Percentiles rank a stretch among this genome's conserved stretches.
These are phyloP conservation scores for Cystobasidium tubakii DNA, from an alignment of 768 basidiomycete species.

Conservation along the genomic window DNA sequence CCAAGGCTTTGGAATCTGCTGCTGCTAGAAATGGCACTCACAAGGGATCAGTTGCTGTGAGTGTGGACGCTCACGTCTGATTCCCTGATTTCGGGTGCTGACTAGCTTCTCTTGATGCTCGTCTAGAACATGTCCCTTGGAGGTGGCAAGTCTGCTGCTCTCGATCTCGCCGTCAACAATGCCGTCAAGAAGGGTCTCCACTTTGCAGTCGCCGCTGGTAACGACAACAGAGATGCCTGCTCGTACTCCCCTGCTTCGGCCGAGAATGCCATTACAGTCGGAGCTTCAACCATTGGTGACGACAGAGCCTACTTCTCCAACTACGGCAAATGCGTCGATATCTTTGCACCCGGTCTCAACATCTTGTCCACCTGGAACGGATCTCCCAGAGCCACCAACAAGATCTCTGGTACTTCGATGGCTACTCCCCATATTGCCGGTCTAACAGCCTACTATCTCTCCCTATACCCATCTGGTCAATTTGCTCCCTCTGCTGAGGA, in stretches of 20 bases:
- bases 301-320: conserved; percentile 63
- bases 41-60: conserved; percentile 63
- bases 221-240: conserved; percentile 46
- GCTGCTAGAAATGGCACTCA: conserved; percentile 75
- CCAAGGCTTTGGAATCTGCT: conserved; percentile 54
- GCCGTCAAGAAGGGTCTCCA: conserved; percentile 80
- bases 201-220: conserved; percentile 93
- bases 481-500: conserved; percentile 38
- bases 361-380: conserved; percentile 79
- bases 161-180: conserved; percentile 76
- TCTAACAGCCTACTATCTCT: conserved; percentile 82
- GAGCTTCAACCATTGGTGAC: conserved; percentile 58
- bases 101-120: not conserved
- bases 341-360: conserved; percentile 61
- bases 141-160: conserved; percentile 78
- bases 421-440: conserved; percentile 79
- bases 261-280: conserved; percentile 86
- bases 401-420: conserved; percentile 73
- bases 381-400: conserved; percentile 59
- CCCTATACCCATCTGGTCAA: conserved; percentile 52
- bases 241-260: conserved; percentile 82
- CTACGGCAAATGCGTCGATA: conserved; percentile 78
- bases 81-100: not conserved
- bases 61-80: not conserved
- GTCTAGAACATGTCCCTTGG: conserved; percentile 91